Evolutionary conservation across 2,329 filamentous ascomycete species (phyloP), one percentile per base, ranked within the genome.

Genomic region (Microdochium paspali): DNA sequence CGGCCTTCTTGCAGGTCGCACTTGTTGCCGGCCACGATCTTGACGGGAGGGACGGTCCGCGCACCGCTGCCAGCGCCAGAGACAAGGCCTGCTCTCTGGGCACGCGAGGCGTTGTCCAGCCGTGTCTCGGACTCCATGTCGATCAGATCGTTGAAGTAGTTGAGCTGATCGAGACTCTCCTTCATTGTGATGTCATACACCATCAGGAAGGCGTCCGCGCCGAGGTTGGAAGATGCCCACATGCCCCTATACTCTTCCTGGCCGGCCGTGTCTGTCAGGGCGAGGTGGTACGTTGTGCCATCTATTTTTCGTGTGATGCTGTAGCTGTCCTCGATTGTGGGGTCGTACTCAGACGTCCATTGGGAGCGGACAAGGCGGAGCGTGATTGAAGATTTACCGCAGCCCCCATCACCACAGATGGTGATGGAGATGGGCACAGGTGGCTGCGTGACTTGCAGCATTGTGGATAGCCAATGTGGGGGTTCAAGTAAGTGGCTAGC

Each of bases 161-260:
- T 74, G 45, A 93, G 74, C 12, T 82, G 82, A 45, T 85, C 76
- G 53, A 93, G 77, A 39, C 81, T 85, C 58, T 79, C 73, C 49
- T 67, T 63, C 40, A 78, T 79, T 1, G 87, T 93, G 66, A 93
- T 91, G 69, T 93, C 87, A 76, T 93, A 93, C 56, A 93, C 87
- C 57, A 93, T 77, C 21, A 93, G 74, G 69, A 91, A 93, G 53
- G 87, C 87, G 62, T 93, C 87, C 51, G 85, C 84, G 61, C 80
- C 77, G 15, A 91, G 78, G 63, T 90, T 91, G 23, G 82, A 83
- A 28, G 81, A 76, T 1, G 85, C 86, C 87, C 87, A 93, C 73
- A 93, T 87, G 56, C 85, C 84, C 55, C 87, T 84, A 70, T 93
- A 93, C 68, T 93, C 87, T 68, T 93, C 87, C 65, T 93, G 87